These are phyloP conservation scores for Nasturtium officinale DNA, from an alignment of 345 rosid species.

Conservation along the genomic window DNA sequence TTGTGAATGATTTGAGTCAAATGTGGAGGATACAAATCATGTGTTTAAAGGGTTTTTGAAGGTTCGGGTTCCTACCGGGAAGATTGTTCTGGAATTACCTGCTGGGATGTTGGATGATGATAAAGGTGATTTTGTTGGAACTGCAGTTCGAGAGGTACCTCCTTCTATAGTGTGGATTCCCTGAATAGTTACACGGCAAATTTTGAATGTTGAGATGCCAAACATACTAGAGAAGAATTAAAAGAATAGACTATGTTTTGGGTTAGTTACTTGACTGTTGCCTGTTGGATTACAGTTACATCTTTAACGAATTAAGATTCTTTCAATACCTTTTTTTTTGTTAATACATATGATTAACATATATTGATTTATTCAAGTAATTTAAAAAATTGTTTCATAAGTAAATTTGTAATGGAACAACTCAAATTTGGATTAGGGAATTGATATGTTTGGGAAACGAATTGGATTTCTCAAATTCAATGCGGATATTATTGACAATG, in stretches of 20 bases:
- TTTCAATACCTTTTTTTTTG: too few relatives aligned
- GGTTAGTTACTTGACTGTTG: slow-evolving; percentile 1
- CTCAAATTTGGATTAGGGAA: slow-evolving; percentile 54
- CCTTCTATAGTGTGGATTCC: not conserved
- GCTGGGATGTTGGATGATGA: slow-evolving; percentile 97
- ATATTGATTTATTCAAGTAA: too few relatives aligned
- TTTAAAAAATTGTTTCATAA: not conserved
- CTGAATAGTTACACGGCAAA: not conserved
- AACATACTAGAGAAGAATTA: not conserved
- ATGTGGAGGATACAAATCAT: slow-evolving; percentile 2
- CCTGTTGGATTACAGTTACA: not conserved
- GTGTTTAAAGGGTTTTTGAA: slow-evolving; percentile 40
- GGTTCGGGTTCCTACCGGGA: slow-evolving; percentile 90
- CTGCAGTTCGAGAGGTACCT: slow-evolving; percentile 90
- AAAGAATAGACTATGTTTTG: not conserved
- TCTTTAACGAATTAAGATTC: too few relatives aligned
- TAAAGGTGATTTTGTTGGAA: slow-evolving; percentile 81
- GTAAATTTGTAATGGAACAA: not conserved
- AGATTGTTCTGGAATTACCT: slow-evolving; percentile 77
- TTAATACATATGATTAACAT: too few relatives aligned
- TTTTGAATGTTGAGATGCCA: not conserved
- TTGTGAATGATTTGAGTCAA: not conserved
- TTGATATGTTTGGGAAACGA: slow-evolving; percentile 84
- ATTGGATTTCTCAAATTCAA: slow-evolving; percentile 87
- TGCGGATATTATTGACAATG: slow-evolving; percentile 70